Evolutionary conservation across 148 eudicot species (phyloP).

Genomic region (Agrostemma githago): DNA sequence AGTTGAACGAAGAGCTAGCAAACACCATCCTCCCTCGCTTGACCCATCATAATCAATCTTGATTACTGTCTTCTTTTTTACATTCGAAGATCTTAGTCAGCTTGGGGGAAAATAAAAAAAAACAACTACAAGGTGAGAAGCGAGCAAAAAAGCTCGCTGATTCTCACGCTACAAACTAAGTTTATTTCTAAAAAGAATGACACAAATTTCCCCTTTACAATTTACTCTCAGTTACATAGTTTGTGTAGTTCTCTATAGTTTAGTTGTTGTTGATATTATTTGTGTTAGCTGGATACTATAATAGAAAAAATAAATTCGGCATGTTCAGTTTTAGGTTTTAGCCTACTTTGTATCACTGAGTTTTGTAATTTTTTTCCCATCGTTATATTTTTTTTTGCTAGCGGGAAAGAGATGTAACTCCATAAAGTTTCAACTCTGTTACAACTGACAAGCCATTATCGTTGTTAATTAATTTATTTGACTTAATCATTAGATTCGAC

Average conservation of each 20-base stretch:
- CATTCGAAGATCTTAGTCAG: constrained; percentile 3
- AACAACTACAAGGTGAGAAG: background rate
- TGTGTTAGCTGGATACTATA: constrained; percentile 9
- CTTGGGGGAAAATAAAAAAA: background rate
- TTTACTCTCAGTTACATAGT: constrained; percentile 19
- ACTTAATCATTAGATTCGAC: too few relatives aligned
- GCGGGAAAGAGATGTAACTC: background rate
- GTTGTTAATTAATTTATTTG: too few relatives aligned
- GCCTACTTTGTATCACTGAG: constrained; percentile 4
- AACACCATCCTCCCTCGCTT: constrained; percentile 53
- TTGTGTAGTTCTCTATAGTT: constrained; percentile 26
- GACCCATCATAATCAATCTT: constrained; percentile 46
- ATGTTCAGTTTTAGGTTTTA: constrained; percentile 9
- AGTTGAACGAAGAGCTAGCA: constrained; percentile 81
- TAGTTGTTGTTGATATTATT: constrained; percentile 22
- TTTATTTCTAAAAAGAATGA: background rate
- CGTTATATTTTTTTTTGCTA: background rate
- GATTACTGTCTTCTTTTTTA: constrained; percentile 9
- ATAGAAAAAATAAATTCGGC: constrained; percentile 16
- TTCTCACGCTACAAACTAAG: constrained; percentile 19
- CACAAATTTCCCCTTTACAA: background rate
- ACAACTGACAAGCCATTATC: too few relatives aligned
- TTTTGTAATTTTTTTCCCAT: constrained; percentile 4
- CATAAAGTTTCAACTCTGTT: too few relatives aligned
- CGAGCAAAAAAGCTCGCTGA: constrained; percentile 18